Evolutionary conservation across 768 basidiomycete genomes (phyloP).

Genomic region (Panaeolus cyanescens): DNA sequence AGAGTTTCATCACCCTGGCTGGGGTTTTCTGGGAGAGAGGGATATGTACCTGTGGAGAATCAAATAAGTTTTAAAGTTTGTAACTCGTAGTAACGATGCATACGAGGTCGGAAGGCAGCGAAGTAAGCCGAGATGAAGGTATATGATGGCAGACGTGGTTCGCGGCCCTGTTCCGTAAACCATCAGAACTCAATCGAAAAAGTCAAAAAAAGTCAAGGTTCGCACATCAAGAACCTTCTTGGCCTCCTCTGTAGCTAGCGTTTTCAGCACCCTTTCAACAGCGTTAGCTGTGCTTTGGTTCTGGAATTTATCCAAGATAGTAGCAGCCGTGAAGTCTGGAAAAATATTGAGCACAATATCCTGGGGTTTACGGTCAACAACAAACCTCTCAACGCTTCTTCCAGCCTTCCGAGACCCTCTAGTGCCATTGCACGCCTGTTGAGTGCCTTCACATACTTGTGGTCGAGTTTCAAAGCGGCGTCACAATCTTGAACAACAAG

Average conservation of each 20-base stretch:
- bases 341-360: neutral
- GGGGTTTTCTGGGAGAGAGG: constrained; percentile 71
- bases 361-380: constrained; percentile 1
- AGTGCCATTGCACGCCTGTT: constrained; percentile 87
- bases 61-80: neutral
- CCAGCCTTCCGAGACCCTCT: constrained; percentile 71
- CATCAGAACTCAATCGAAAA: neutral
- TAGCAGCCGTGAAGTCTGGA: constrained; percentile 93
- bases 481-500: constrained; percentile 88
- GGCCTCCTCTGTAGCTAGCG: constrained; percentile 72
- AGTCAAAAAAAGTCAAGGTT: constrained; percentile 9
- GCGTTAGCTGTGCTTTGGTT: constrained; percentile 75
- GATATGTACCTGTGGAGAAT: constrained; percentile 54
- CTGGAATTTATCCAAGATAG: constrained; percentile 92
- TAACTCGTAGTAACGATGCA: constrained; percentile 26
- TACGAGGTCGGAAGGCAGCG: constrained; percentile 91
- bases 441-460: constrained; percentile 85
- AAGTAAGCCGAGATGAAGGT: constrained; percentile 97
- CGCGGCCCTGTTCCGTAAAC: constrained; percentile 51
- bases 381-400: constrained; percentile 81
- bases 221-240: constrained; percentile 69
- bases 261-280: constrained; percentile 93
- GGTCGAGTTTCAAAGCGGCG: constrained; percentile 81
- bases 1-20: constrained; percentile 85
- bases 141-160: constrained; percentile 82